These are phyloP conservation scores for Chlorella ohadii DNA, from an alignment of 139 green algal species.

Conservation along the genomic window DNA sequence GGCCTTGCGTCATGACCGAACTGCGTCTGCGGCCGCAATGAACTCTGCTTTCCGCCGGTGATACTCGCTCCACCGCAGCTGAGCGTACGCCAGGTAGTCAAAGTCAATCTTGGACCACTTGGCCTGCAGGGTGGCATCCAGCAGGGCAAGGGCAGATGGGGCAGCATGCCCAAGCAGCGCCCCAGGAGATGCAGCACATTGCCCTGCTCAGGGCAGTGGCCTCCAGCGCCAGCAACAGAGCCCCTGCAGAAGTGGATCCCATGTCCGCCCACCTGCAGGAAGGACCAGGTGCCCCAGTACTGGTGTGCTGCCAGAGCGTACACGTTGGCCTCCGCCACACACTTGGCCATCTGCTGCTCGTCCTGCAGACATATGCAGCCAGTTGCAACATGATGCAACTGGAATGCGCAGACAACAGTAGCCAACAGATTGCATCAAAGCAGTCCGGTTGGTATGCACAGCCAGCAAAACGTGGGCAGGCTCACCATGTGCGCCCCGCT, in stretches of 20 bases:
- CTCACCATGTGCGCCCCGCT: not conserved
- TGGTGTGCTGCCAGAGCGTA: constrained; percentile 88
- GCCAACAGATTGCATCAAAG: no score
- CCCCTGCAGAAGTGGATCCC: not conserved
- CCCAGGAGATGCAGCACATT: no score
- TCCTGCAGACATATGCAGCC: constrained; percentile 28
- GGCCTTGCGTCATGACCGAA: no score
- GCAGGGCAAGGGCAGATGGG: not conserved
- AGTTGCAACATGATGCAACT: not conserved
- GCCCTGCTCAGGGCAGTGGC: no score
- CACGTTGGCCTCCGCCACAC: constrained; percentile 77
- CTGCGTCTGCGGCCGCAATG: constrained; percentile 34
- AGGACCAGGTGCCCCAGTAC: constrained; percentile 94
- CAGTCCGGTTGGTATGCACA: not conserved
- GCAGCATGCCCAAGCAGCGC: not conserved
- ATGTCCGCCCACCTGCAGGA: constrained; percentile 70
- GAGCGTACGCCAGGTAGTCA: constrained; percentile 85
- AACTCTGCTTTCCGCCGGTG: constrained; percentile 66
- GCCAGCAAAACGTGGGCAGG: not conserved
- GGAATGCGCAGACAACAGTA: no score
- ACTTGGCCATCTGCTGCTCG: constrained; percentile 36
- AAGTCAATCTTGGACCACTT: constrained; percentile 88
- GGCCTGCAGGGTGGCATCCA: constrained; percentile 42
- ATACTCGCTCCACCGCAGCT: constrained; percentile 77
- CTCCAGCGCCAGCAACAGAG: no score